Evolutionary conservation across 768 basidiomycete genomes (phyloP), one percentile per base, ranked within the genome.

Genomic region (Boletus sensibilis): DNA sequence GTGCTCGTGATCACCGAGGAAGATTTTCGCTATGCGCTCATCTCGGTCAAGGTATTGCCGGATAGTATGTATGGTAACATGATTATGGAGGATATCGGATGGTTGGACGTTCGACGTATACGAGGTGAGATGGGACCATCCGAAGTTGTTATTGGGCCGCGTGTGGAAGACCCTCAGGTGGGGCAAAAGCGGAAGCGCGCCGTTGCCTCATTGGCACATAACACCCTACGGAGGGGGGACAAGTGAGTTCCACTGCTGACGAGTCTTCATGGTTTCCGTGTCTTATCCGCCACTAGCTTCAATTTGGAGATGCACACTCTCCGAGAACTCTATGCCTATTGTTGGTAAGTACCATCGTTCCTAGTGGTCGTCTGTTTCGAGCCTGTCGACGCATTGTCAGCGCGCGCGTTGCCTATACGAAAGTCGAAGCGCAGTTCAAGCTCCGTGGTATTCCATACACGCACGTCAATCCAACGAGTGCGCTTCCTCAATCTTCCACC

Each of bases 391-490:
- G 18, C 25, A 14, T 47, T 16, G 37, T 6, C 57, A 95, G 92
- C 65, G 94, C 93, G 12, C 88, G 93, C 18, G 90, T 94, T 18
- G 88, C 93, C n/a, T 91, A 91, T 65, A 88, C 85, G 60, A 91
- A 87, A 64, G 86, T 98, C 52, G 93, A 97, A 72, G 79, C 83
- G 43, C 94, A 96, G 68, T 83, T 97, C 70, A 92, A 94, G 70
- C 72, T 84, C 21, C 87, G 89, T 29, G 80, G 80, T 23, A 94
- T 96, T 49, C 86, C 87, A 1, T 93, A 85, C 65, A 84, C 78
- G 3, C 82, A 89, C 47, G 87, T 94, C 65, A 85, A 83, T 60
- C 86, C 91, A 34, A 69, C 79, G 13, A 72, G 68, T 43, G 64
- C 74, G 27, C 64, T 75, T 33, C 59, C 78, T 20, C 62, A 76